Evolutionary conservation across 805 yeast species (phyloP).

Genomic region (Suhomyces kilbournensis): DNA sequence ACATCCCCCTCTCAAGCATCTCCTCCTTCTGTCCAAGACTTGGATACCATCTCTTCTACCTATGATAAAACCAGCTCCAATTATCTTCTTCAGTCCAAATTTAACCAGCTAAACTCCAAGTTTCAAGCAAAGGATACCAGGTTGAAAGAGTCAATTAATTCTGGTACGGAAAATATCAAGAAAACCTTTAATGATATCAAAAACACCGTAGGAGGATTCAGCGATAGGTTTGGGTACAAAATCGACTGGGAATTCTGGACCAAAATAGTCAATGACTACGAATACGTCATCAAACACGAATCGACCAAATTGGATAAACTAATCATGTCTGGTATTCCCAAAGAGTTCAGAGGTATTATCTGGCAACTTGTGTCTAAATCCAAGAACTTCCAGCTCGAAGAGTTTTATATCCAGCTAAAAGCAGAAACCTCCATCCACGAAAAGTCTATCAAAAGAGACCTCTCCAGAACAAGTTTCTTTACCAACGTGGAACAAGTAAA

Average conservation of each 20-base stretch:
- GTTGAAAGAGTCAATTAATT: conserved; percentile 44
- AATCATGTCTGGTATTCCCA: conserved; percentile 77
- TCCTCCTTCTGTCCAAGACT: conserved; percentile 7
- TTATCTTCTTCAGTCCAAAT: conserved; percentile 60
- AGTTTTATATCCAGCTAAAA: conserved; percentile 51
- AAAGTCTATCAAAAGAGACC: conserved; percentile 74
- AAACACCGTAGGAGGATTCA: conserved; percentile 43
- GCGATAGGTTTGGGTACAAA: conserved; percentile 28
- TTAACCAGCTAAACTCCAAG: conserved; percentile 52
- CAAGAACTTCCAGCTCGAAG: conserved; percentile 62
- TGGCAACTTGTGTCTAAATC: conserved; percentile 90
- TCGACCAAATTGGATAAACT: conserved; percentile 59
- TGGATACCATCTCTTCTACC: conserved; percentile 15
- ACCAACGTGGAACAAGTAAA: conserved; percentile 52
- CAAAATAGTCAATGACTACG: conserved; percentile 71
- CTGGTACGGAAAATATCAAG: conserved; percentile 38
- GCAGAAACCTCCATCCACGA: conserved; percentile 61
- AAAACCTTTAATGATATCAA: conserved; percentile 48
- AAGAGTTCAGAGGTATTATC: conserved; percentile 79
- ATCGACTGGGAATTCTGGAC: conserved; percentile 91
- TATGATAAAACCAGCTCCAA: conserved; percentile 25
- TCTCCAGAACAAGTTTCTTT: conserved; percentile 81
- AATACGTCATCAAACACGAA: conserved; percentile 58
- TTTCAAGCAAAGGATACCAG: conserved; percentile 48
- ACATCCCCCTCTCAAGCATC: conserved; percentile 9